phyloP scores from a whole-genome alignment of 805 yeast species.

The Diddensiella transvaalensis region DNA sequence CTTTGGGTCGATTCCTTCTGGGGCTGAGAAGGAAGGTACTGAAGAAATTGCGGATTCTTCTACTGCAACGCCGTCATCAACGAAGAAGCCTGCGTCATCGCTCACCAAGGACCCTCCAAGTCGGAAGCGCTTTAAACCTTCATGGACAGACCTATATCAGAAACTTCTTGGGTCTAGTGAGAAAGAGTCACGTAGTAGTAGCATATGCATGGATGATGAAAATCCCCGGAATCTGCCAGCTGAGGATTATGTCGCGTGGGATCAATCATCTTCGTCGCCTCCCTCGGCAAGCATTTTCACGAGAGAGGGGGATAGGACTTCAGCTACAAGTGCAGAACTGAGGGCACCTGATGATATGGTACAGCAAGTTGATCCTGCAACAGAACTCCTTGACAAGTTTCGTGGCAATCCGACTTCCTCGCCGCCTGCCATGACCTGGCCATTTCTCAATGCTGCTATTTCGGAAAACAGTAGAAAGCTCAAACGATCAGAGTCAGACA shows the following conservation, averaged over 20 bases:
- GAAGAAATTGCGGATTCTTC: background rate
- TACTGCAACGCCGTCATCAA: background rate
- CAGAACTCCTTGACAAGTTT: slow-evolving; percentile 23
- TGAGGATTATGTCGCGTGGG: slow-evolving; percentile 18
- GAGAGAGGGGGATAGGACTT: background rate
- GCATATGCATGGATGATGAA: slow-evolving; percentile 7
- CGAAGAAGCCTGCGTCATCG: background rate
- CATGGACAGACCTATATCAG: slow-evolving; percentile 9
- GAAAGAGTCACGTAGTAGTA: slow-evolving; percentile 1
- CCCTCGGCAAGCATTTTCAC: background rate
- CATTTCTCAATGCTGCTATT: slow-evolving; percentile 5
- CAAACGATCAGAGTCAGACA: slow-evolving; percentile 10
- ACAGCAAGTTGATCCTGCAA: slow-evolving; percentile 21
- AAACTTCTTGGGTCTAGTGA: slow-evolving; percentile 9
- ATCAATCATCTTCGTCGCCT: slow-evolving; percentile 13
- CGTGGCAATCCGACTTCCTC: slow-evolving; percentile 11
- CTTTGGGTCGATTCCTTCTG: slow-evolving; percentile 13
- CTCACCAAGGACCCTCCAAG: background rate
- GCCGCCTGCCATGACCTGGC: slow-evolving; percentile 21
- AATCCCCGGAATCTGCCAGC: background rate
- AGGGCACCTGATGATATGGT: too few relatives aligned
- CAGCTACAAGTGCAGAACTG: too few relatives aligned
- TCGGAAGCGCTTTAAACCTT: slow-evolving; percentile 1
- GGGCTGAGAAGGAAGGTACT: slow-evolving; percentile 4
- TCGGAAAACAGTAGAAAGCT: background rate